These are phyloP conservation scores for Podospora pseudoanserina DNA, from an alignment of 495 filamentous ascomycete species.

Conservation along the genomic window DNA sequence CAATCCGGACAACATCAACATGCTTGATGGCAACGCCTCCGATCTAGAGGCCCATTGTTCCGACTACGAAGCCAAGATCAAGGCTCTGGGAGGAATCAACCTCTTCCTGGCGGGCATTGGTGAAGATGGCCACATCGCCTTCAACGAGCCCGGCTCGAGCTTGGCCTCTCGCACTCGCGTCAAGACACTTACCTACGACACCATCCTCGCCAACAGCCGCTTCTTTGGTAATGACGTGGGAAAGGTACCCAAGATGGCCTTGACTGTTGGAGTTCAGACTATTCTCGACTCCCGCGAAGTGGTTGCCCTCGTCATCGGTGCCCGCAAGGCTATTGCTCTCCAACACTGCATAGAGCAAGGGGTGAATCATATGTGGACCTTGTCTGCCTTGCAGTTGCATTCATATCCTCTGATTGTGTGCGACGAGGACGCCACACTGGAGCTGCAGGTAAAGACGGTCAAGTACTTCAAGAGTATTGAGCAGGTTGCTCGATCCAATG, in stretches of 20 bases:
- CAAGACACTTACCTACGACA: slow-evolving; percentile 84
- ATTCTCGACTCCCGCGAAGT: slow-evolving; percentile 79
- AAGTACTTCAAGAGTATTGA: slow-evolving; percentile 74
- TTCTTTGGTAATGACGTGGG: slow-evolving; percentile 73
- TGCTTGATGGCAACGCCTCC: slow-evolving; percentile 76
- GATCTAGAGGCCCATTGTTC: slow-evolving; percentile 75
- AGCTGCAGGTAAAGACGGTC: slow-evolving; percentile 82
- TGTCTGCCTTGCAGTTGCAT: slow-evolving; percentile 75
- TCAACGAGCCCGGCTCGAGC: slow-evolving; percentile 85
- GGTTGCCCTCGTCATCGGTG: slow-evolving; percentile 74
- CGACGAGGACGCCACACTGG: slow-evolving; percentile 79
- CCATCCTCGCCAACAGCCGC: slow-evolving; percentile 76
- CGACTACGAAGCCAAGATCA: slow-evolving; percentile 75
- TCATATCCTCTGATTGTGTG: slow-evolving; percentile 76
- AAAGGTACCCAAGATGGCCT: slow-evolving; percentile 74
- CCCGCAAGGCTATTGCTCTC: slow-evolving; percentile 76
- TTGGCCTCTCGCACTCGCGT: slow-evolving; percentile 74
- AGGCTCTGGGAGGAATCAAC: slow-evolving; percentile 71
- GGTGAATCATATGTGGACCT: slow-evolving; percentile 87
- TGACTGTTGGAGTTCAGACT: slow-evolving; percentile 86
- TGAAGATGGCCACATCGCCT: slow-evolving; percentile 82
- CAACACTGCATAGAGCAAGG: slow-evolving; percentile 78
- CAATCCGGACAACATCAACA: slow-evolving; percentile 73
- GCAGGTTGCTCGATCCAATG: slow-evolving; percentile 51
- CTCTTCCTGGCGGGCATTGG: slow-evolving; percentile 83